Conservation (phyloP, 345 rosid species). For the Gossypium arboreum region DNA sequence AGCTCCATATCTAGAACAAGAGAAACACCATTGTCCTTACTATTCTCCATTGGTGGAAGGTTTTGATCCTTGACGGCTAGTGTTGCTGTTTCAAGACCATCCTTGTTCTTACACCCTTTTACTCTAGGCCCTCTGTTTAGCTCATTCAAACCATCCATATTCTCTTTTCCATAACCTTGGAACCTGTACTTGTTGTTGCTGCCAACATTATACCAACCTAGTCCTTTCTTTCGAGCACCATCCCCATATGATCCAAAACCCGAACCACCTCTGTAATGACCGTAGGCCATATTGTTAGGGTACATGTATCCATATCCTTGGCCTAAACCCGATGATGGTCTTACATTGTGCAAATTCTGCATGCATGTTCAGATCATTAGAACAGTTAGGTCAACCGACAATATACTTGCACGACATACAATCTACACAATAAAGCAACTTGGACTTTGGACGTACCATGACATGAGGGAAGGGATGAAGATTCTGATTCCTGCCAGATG, state of each 20-base stretch:
- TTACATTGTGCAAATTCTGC: conserved; percentile 39
- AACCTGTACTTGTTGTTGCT: conserved; percentile 48
- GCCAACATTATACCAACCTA: conserved; percentile 55
- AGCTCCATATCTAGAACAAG: conserved; percentile 33
- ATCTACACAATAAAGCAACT: background rate
- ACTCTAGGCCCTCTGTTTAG: conserved; percentile 74
- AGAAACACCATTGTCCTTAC: conserved; percentile 27
- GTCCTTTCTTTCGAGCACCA: conserved; percentile 54
- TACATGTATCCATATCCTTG: conserved; percentile 45
- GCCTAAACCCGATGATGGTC: conserved; percentile 35
- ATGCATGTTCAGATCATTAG: background rate
- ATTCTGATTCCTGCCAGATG: conserved; percentile 46
- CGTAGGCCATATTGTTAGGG: conserved; percentile 45
- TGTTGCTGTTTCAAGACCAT: conserved; percentile 31
- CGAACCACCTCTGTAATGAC: conserved; percentile 45
- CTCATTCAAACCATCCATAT: conserved; percentile 65
- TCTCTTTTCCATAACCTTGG: conserved; percentile 53
- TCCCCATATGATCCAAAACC: conserved; percentile 50
- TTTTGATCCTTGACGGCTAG: conserved; percentile 34
- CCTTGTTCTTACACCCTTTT: conserved; percentile 41
- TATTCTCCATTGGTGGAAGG: conserved; percentile 19
- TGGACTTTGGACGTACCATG: conserved; percentile 35
- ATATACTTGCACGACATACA: background rate
- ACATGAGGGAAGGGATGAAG: conserved; percentile 30
- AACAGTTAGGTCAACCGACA: background rate